Base-by-base conservation (phyloP, 257 asterid genomes). In the Mentha longifolia region DNA sequence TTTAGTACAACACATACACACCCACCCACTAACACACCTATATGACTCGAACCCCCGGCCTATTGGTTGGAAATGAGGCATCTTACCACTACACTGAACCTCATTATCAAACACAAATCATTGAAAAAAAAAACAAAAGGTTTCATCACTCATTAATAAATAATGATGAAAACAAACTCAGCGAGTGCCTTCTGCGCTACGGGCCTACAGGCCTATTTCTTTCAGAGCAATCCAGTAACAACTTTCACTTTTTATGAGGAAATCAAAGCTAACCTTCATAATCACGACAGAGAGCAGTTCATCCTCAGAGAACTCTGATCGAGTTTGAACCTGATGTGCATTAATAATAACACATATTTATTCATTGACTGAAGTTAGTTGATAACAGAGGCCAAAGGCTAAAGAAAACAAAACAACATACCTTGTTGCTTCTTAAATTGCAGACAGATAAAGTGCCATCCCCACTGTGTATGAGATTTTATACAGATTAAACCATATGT, bases 361-460 rank as follows among this genome's bases (percentile, higher is more conserved):
- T 45, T 56, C 19, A 67, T 63, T 46, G 31, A 67, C 25, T 35
- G 54, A 37, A 43, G 60, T 7, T 61, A 70, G 70, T 22, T n/a
- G 67, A 20, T 42, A 11, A 67, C 15, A 49, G 31, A 17, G 14
- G 52, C 55, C 10, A 31, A 68, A 50, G 49, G 25, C 68, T 11
- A 47, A 73, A 76, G 59, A 20, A 66, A 67, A 57, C 61, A 68
- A 68, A 72, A 57, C 55, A 61, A 55, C 55, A 50, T 79, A 91
- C 97, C 97, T 88, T 89, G 76, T 80, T 88, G 89, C 99, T 94
- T 76, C 97, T 82, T 64, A 94, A 77, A 80, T 94, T 94, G 88
- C 98, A 89, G 58, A 94, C 97, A 28, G 97, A 88, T 47, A 94
- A 82, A 71, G 95, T 88, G 66, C 98, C 97, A 81, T 94, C 99